Evolutionary conservation across 2,329 filamentous ascomycete genomes (phyloP).

Genomic region (Fusarium pseudoanthophilum): DNA sequence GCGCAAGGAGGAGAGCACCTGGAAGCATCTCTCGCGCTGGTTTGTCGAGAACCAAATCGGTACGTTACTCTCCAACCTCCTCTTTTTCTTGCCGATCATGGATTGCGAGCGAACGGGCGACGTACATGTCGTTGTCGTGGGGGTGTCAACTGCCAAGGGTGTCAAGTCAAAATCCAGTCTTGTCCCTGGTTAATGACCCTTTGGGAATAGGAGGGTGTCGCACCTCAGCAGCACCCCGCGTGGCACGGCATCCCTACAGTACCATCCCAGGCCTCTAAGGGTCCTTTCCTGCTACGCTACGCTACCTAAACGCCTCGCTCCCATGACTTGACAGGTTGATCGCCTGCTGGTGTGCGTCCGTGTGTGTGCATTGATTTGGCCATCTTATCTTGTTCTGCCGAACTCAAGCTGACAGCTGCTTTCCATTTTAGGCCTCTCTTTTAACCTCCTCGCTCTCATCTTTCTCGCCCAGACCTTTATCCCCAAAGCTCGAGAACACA

Average conservation of each 20-base stretch:
- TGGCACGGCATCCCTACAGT: slow-evolving; percentile 37
- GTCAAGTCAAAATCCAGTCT: slow-evolving; percentile 17
- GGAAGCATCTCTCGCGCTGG: slow-evolving; percentile 72
- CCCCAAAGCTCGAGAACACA: slow-evolving; percentile 80
- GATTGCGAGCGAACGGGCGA: slow-evolving; percentile 8
- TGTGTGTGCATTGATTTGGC: slow-evolving; percentile 16
- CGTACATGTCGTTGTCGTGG: background rate
- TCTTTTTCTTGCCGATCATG: slow-evolving; percentile 8
- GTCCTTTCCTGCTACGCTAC: slow-evolving; percentile 21
- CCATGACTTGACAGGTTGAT: slow-evolving; percentile 28
- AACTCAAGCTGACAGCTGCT: slow-evolving; percentile 40
- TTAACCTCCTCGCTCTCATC: slow-evolving; percentile 86
- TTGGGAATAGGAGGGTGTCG: slow-evolving; percentile 19
- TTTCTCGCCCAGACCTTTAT: slow-evolving; percentile 85
- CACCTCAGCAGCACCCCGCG: slow-evolving; percentile 39
- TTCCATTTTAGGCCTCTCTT: slow-evolving; percentile 71
- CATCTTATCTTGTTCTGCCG: slow-evolving; percentile 3
- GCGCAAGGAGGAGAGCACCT: slow-evolving; percentile 70
- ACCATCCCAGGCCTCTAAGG: slow-evolving; percentile 23
- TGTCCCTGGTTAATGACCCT: slow-evolving; percentile 16
- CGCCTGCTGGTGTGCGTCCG: slow-evolving; percentile 12
- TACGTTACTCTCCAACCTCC: slow-evolving; percentile 57
- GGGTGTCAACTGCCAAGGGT: slow-evolving; percentile 20
- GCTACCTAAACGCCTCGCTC: slow-evolving; percentile 27
- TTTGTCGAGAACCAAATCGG: slow-evolving; percentile 84